phyloP scores from a whole-genome alignment of 306 rosid species.

The Trifolium repens region DNA sequence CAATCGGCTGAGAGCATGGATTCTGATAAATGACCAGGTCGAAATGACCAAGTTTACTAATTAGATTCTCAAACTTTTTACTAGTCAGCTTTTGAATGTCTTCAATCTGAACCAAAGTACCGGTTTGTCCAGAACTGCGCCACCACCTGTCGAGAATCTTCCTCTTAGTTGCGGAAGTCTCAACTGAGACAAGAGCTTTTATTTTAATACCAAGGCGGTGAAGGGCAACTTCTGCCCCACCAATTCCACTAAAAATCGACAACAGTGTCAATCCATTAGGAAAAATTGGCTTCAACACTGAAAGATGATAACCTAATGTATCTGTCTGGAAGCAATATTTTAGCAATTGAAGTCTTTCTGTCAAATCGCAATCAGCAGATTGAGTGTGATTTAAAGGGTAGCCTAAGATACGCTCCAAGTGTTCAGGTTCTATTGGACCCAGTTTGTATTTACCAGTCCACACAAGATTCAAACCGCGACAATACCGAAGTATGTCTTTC shows the following conservation, averaged over 20 bases:
- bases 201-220: conserved; percentile 74
- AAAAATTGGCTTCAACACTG: conserved; percentile 67
- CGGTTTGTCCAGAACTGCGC: conserved; percentile 66
- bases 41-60: conserved; percentile 61
- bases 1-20: conserved; percentile 51
- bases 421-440: conserved; percentile 67
- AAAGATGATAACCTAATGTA: conserved; percentile 75
- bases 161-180: conserved; percentile 67
- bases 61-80: conserved; percentile 58
- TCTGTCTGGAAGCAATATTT: conserved; percentile 86
- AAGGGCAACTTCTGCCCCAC: conserved; percentile 86
- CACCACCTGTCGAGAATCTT: conserved; percentile 83
- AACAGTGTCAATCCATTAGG: conserved; percentile 72
- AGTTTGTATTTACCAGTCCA: conserved; percentile 73
- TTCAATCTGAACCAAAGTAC: conserved; percentile 74
- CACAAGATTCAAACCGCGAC: conserved; percentile 67
- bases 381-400: conserved; percentile 77
- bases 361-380: conserved; percentile 47
- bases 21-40: conserved; percentile 80
- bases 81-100: conserved; percentile 70
- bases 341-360: conserved; percentile 66
- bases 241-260: conserved; percentile 80
- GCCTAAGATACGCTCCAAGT: conserved; percentile 73
- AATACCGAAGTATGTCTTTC: conserved; percentile 65
- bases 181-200: conserved; percentile 77